Conservation (phyloP, 1,284 basidiomycete genomes). For the Xerocomus nothofagi region DNA sequence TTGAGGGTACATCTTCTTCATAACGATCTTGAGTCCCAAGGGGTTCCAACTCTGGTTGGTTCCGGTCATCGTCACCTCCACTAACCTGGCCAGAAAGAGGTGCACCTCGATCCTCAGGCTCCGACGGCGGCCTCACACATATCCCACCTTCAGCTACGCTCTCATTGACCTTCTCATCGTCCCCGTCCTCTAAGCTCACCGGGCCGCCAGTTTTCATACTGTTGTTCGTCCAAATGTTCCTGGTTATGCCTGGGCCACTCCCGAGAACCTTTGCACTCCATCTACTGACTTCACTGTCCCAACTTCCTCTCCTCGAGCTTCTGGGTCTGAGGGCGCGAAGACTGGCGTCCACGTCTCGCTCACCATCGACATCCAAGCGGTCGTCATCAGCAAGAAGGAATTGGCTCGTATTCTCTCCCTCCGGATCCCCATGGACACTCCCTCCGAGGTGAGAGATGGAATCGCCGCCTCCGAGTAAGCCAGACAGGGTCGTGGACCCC, state of each 20-base stretch:
- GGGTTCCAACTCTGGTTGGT: constrained; percentile 2
- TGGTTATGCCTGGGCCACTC: constrained; percentile 43
- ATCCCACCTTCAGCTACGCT: constrained; percentile 9
- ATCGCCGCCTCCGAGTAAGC: constrained; percentile 54
- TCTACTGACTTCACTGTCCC: constrained; percentile 79
- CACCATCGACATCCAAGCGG: constrained; percentile 47
- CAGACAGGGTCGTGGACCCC: constrained; percentile 51
- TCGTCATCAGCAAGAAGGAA: constrained; percentile 64
- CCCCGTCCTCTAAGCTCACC: constrained; percentile 41
- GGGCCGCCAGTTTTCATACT: constrained; percentile 54
- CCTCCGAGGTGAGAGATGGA: constrained; percentile 69
- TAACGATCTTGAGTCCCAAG: constrained; percentile 5
- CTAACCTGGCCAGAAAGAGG: constrained; percentile 1
- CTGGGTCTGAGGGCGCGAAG: constrained; percentile 75
- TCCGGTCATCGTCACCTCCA: constrained; percentile 7
- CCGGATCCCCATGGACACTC: constrained; percentile 49
- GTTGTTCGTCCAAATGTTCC: constrained; percentile 58
- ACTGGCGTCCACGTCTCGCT: constrained; percentile 74
- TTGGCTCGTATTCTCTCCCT: constrained; percentile 66
- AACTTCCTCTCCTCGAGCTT: constrained; percentile 78
- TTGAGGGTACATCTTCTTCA: constrained; percentile 27
- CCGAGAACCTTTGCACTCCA: constrained; percentile 73
- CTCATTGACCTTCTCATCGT: constrained; percentile 26
- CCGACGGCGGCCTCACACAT: constrained; percentile 7
- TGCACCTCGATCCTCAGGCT: constrained; percentile 11